A percentile compares a stretch with the other conserved stretches of the same genome.
phyloP scores from a whole-genome alignment of 495 filamentous ascomycete genomes.

The Trichoderma gamsii region DNA sequence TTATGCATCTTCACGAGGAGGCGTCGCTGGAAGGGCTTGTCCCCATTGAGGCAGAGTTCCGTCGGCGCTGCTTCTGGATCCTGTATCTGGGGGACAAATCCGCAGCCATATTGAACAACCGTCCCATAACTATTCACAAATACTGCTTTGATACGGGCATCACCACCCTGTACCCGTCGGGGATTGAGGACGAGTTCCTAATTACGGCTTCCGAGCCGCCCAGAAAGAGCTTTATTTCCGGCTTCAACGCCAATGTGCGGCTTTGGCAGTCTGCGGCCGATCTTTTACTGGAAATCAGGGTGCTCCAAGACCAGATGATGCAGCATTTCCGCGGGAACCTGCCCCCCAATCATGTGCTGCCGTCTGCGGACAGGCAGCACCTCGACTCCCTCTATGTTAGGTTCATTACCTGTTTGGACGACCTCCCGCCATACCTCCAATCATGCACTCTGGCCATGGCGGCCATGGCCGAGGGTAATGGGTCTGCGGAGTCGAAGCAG shows the following conservation, averaged over 20 bases:
- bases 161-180: constrained; percentile 24
- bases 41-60: constrained; percentile 26
- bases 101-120: constrained; percentile 28
- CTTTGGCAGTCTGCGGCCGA: constrained; percentile 14
- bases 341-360: constrained; percentile 3
- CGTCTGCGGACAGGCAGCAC: neutral
- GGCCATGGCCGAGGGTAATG: constrained; percentile 3
- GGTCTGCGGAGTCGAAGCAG: constrained; percentile 11
- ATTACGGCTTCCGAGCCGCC: neutral
- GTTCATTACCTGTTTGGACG: constrained; percentile 15
- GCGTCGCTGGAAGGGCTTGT: constrained; percentile 22
- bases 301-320: constrained; percentile 13
- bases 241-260: constrained; percentile 15
- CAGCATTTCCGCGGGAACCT: constrained; percentile 8
- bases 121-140: constrained; percentile 28
- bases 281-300: constrained; percentile 7
- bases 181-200: constrained; percentile 20
- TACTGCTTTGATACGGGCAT: constrained; percentile 28
- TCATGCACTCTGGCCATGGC: constrained; percentile 9
- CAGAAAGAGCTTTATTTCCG: constrained; percentile 12
- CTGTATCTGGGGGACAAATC: constrained; percentile 30
- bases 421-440: constrained; percentile 15
- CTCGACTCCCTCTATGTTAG: constrained; percentile 14
- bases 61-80: constrained; percentile 30
- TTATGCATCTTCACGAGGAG: constrained; percentile 31